A percentile compares a stretch with the other conserved stretches of the same genome.
Conservation (phyloP, 2,329 filamentous ascomycete genomes). For the Hymenoscyphus linearis region DNA sequence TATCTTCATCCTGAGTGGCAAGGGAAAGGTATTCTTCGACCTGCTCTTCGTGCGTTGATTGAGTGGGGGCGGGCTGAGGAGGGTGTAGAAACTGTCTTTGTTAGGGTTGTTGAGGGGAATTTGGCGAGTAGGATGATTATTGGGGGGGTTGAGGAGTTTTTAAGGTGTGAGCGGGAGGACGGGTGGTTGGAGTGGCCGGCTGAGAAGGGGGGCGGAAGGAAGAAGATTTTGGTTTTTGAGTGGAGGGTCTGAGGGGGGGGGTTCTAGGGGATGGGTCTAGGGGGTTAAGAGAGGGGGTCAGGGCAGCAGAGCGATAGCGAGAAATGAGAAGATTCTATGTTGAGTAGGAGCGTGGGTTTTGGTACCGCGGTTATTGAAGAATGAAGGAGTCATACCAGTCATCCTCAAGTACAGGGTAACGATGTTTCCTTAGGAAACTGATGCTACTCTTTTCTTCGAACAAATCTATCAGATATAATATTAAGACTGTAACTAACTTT, state of each 20-base stretch:
- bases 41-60: slow-evolving; percentile 10
- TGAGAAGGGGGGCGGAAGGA: slow-evolving; percentile 16
- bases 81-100: slow-evolving; percentile 5
- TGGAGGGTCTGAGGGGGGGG: slow-evolving; percentile 8
- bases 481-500: no score
- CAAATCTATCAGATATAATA: no score
- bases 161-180: background rate
- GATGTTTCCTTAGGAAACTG: no score
- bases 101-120: slow-evolving; percentile 14
- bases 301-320: no score
- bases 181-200: slow-evolving; percentile 11
- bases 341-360: no score
- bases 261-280: background rate
- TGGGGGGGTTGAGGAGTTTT: slow-evolving; percentile 9
- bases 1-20: slow-evolving; percentile 13
- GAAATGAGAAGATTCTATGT: no score
- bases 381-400: no score
- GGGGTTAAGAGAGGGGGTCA: no score
- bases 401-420: no score
- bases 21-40: slow-evolving; percentile 13
- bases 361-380: no score
- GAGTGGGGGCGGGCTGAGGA: slow-evolving; percentile 8
- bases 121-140: slow-evolving; percentile 11
- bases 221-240: slow-evolving; percentile 10
- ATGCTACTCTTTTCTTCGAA: no score